A percentile compares a stretch with the other conserved stretches of the same genome.
phyloP scores from a whole-genome alignment of 2,329 filamentous ascomycete genomes.

The Claviceps monticola region DNA sequence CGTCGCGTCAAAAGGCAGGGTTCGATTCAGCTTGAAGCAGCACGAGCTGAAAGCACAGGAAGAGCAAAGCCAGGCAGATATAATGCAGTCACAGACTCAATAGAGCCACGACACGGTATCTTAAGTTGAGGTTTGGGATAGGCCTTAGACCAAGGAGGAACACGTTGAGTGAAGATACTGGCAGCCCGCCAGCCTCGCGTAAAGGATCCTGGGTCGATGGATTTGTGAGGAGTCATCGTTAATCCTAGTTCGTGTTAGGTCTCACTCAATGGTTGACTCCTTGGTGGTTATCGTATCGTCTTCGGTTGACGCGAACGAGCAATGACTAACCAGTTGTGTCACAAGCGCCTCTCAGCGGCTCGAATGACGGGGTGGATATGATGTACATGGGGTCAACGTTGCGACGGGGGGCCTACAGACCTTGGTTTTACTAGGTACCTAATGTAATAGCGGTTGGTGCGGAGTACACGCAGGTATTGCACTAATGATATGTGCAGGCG shows the following conservation, averaged over 20 bases:
- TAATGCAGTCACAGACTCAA: background rate
- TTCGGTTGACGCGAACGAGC: slow-evolving; percentile 1
- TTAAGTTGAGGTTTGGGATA: background rate
- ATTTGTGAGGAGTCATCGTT: slow-evolving; percentile 6
- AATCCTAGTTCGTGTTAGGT: slow-evolving; percentile 2
- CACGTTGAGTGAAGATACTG: background rate
- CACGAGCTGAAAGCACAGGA: background rate
- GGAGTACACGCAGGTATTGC: no score
- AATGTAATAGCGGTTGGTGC: no score
- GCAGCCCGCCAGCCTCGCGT: background rate
- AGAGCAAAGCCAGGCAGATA: background rate
- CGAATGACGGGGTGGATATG: background rate
- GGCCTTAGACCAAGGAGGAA: background rate
- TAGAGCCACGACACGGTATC: background rate
- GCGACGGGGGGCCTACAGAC: background rate
- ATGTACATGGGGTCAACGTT: background rate
- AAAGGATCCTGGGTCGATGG: background rate
- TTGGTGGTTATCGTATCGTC: background rate
- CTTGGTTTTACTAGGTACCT: no score
- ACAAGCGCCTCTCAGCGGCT: background rate
- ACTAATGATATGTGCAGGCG: no score
- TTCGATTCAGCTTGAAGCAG: background rate
- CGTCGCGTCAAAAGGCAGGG: background rate
- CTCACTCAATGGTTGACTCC: background rate
- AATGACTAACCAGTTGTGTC: background rate